phyloP scores from a whole-genome alignment of 1,284 basidiomycete genomes.

The Ceratobasidium sp. region DNA sequence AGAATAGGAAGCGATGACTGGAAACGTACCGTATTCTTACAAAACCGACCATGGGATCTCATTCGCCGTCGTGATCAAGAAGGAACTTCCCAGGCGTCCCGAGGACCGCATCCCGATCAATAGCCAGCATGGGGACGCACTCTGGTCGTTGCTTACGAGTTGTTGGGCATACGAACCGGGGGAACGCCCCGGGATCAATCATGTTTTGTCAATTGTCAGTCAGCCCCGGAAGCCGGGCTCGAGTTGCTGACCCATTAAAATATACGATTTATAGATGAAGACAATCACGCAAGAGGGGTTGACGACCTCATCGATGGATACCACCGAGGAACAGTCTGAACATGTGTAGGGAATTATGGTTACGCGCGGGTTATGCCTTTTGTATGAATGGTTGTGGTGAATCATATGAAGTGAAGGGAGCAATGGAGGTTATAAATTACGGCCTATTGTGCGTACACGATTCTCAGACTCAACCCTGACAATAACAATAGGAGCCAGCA shows the following conservation, averaged over 20 bases:
- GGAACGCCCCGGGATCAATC: background rate
- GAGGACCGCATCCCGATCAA: background rate
- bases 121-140: background rate
- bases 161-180: background rate
- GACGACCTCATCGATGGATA: too few species aligned
- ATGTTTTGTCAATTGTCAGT: background rate
- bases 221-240: too few species aligned
- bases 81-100: background rate
- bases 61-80: background rate
- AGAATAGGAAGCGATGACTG: background rate
- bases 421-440: too few species aligned
- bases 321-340: background rate
- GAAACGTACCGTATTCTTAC: background rate
- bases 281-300: too few species aligned
- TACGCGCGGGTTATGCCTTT: background rate
- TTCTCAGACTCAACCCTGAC: too few species aligned
- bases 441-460: too few species aligned
- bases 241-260: too few species aligned
- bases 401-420: too few species aligned
- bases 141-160: background rate
- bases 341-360: background rate
- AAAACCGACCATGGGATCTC: background rate
- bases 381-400: too few species aligned
- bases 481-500: too few species aligned
- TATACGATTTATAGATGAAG: too few species aligned